These are phyloP conservation scores for Mariannaea sp. DNA, from an alignment of 2,329 filamentous ascomycete genomes.

Conservation along the genomic window DNA sequence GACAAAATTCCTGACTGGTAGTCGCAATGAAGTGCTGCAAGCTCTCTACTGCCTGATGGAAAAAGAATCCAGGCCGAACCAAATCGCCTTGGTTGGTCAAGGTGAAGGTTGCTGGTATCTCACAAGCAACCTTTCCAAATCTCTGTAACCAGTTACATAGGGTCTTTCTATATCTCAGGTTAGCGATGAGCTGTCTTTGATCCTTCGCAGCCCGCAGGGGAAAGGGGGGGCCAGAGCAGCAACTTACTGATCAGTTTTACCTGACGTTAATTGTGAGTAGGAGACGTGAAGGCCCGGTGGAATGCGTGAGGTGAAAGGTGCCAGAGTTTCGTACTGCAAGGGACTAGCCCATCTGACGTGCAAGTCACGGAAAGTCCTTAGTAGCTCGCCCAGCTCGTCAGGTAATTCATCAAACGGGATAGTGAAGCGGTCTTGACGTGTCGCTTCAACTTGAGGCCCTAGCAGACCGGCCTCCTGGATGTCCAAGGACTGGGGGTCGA, in stretches of 20 bases:
- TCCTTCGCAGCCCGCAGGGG: background rate
- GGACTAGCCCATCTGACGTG: conserved; percentile 80
- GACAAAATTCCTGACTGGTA: conserved; percentile 58
- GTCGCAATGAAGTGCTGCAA: conserved; percentile 60
- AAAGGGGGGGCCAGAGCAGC: background rate
- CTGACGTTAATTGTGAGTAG: conserved; percentile 60
- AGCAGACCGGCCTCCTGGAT: conserved; percentile 61
- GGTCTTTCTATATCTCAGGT: conserved; percentile 44
- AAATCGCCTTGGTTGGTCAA: conserved; percentile 45
- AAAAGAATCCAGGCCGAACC: conserved; percentile 65
- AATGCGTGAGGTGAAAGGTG: conserved; percentile 75
- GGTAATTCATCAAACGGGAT: conserved; percentile 76
- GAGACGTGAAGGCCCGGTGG: conserved; percentile 83
- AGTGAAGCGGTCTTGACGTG: conserved; percentile 80
- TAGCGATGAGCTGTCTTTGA: background rate
- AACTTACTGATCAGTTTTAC: conserved; percentile 32
- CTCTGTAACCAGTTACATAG: conserved; percentile 64
- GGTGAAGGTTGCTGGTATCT: conserved; percentile 59
- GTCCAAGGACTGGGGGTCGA: conserved; percentile 67
- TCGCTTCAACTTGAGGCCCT: conserved; percentile 63
- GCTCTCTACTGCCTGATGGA: conserved; percentile 67
- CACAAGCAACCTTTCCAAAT: conserved; percentile 64
- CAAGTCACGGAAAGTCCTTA: conserved; percentile 71
- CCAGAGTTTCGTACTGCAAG: conserved; percentile 58
- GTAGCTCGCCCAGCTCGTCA: conserved; percentile 62